phyloP scores from a whole-genome alignment of 2,329 filamentous ascomycete genomes.

The Fusarium sp. region DNA sequence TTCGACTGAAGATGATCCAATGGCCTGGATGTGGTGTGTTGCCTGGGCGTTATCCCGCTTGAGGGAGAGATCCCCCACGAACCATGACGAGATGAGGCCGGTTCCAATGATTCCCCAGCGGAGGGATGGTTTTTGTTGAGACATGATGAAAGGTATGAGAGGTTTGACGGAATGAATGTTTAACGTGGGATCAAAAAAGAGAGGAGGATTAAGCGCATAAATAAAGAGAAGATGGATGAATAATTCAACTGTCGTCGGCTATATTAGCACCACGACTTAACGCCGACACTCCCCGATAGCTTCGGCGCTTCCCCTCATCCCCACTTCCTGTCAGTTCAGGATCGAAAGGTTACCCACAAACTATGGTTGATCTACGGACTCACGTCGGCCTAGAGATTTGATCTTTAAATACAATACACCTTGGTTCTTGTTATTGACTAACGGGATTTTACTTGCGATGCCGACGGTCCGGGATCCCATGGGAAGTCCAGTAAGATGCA shows the following conservation, averaged over 20 bases:
- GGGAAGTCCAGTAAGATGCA: neutral
- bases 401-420: neutral
- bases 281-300: neutral
- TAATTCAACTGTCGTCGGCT: neutral
- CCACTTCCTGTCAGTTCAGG: neutral
- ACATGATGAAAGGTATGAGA: neutral
- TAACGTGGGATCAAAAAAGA: neutral
- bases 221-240: neutral
- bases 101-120: constrained; percentile 56
- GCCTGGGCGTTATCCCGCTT: constrained; percentile 50
- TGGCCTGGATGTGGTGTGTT: constrained; percentile 56
- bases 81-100: constrained; percentile 59
- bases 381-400: neutral
- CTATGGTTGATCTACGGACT: neutral
- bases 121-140: constrained; percentile 40
- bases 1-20: constrained; percentile 54
- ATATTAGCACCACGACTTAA: neutral
- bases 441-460: neutral
- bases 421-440: no score
- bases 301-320: neutral
- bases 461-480: neutral
- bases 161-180: neutral
- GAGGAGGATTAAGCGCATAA: neutral
- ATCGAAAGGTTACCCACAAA: neutral
- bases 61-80: constrained; percentile 56